Evolutionary conservation across 2,329 filamentous ascomycete species (phyloP).

Genomic region (Pseudogymnoascus sp.): DNA sequence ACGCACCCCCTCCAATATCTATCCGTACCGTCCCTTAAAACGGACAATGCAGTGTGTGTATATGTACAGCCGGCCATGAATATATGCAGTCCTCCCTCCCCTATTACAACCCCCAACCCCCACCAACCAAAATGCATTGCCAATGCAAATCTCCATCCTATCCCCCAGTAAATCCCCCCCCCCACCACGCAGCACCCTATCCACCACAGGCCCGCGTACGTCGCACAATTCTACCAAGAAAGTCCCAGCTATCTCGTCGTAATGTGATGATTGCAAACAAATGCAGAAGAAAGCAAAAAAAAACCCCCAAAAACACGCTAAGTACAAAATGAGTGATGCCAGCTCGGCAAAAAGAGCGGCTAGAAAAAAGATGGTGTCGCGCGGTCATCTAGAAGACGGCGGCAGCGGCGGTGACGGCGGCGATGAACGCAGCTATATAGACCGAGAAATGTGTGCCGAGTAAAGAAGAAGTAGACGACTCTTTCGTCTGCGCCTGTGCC

Average conservation of each 20-base stretch:
- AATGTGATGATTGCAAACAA: background rate
- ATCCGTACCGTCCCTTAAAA: background rate
- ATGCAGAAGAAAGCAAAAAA: background rate
- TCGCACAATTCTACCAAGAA: background rate
- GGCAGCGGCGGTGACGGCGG: background rate
- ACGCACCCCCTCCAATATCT: background rate
- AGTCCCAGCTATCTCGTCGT: constrained; percentile 5
- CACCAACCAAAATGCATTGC: background rate
- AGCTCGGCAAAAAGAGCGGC: background rate
- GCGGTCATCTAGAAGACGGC: background rate
- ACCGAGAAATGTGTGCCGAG: background rate
- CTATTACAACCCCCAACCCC: background rate
- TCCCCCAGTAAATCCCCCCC: background rate
- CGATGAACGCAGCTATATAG: background rate
- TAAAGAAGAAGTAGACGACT: background rate
- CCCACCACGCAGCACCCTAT: background rate
- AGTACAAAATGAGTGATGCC: constrained; percentile 2
- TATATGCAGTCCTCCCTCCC: background rate
- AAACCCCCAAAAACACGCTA: background rate
- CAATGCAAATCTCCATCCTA: background rate
- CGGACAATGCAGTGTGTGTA: background rate
- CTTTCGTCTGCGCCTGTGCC: background rate
- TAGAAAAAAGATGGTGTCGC: background rate
- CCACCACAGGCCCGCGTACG: background rate
- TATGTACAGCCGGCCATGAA: constrained; percentile 6